Evolutionary conservation across 345 rosid species (phyloP).

Genomic region (Laguncularia racemosa): DNA sequence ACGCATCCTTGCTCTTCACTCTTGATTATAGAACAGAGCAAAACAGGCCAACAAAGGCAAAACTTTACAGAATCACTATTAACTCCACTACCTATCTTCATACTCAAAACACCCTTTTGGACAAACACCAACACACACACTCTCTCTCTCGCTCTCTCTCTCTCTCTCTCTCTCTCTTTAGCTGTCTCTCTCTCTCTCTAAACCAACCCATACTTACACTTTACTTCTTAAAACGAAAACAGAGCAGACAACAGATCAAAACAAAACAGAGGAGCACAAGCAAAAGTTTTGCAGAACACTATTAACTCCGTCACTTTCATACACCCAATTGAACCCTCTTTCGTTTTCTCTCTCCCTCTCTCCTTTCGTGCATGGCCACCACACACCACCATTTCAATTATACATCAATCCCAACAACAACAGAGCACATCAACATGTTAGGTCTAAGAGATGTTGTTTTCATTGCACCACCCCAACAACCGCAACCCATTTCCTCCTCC

Average conservation of each 20-base stretch:
- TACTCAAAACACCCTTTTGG: too few relatives aligned
- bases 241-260: too few relatives aligned
- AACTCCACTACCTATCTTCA: not conserved
- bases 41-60: too few relatives aligned
- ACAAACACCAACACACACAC: not conserved
- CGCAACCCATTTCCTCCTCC: conserved; percentile 13
- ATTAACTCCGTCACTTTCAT: not conserved
- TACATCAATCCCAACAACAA: conserved; percentile 11
- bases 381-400: conserved; percentile 11
- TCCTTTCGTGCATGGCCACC: conserved; percentile 9
- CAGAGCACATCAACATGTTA: conserved; percentile 40
- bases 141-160: not conserved
- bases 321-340: not conserved
- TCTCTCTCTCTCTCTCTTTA: not conserved
- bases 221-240: not conserved
- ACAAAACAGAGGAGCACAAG: not conserved
- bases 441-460: conserved; percentile 60
- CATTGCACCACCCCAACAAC: conserved; percentile 29
- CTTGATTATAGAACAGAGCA: too few relatives aligned
- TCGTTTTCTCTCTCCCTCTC: not conserved
- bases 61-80: too few relatives aligned
- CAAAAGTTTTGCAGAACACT: not conserved
- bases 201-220: not conserved
- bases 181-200: not conserved
- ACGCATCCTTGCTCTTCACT: not conserved